Conservation (phyloP, 768 basidiomycete species). For the Solioccasus polychromus region DNA sequence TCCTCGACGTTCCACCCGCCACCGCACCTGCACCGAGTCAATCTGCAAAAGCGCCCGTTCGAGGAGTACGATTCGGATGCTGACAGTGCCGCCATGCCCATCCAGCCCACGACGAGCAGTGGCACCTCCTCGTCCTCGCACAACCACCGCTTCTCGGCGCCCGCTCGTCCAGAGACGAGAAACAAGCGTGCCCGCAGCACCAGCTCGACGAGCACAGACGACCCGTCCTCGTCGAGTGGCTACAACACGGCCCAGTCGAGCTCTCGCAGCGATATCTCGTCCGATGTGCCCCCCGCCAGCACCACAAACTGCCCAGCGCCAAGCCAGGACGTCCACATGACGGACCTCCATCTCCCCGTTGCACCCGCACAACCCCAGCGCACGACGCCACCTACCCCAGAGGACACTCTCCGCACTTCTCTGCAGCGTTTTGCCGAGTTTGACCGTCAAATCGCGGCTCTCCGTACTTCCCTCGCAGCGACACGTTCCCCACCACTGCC, state of each 20-base stretch:
- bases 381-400: conserved; percentile 16
- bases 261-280: conserved; percentile 31
- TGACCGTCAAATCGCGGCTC: conserved; percentile 49
- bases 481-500: conserved; percentile 29
- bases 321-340: conserved; percentile 55
- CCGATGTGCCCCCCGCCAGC: conserved; percentile 16
- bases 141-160: conserved; percentile 16
- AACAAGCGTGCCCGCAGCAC: conserved; percentile 59
- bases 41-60: conserved; percentile 30
- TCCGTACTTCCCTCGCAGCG: conserved; percentile 39
- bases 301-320: neutral
- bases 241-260: conserved; percentile 34
- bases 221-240: conserved; percentile 35
- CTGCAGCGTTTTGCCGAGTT: conserved; percentile 54
- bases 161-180: conserved; percentile 45
- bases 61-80: conserved; percentile 34
- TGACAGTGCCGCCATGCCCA: conserved; percentile 23
- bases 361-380: conserved; percentile 17
- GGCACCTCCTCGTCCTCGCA: conserved; percentile 25
- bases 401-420: conserved; percentile 42
- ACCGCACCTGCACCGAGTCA: conserved; percentile 24
- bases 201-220: conserved; percentile 42
- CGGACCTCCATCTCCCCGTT: conserved; percentile 32
- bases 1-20: conserved; percentile 24
- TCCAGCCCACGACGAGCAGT: conserved; percentile 21